Conservation (phyloP, 2,329 filamentous ascomycete species). For the Neopestalotiopsis rosae region DNA sequence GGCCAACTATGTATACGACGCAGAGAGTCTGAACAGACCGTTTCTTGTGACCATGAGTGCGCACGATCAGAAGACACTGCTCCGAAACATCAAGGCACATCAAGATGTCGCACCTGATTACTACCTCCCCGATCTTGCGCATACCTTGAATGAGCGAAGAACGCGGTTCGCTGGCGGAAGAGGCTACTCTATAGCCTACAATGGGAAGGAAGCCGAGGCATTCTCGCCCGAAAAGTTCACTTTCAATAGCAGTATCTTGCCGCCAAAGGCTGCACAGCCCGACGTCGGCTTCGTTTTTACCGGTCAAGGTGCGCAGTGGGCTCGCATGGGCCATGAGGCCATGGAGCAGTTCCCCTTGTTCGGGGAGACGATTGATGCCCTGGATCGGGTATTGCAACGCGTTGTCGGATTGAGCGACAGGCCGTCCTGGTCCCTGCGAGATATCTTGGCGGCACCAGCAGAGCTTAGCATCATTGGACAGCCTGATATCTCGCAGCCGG, state of each 20-base stretch:
- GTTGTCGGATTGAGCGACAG: constrained; percentile 21
- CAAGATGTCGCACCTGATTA: constrained; percentile 20
- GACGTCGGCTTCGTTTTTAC: constrained; percentile 30
- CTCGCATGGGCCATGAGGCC: constrained; percentile 31
- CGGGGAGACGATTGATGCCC: constrained; percentile 19
- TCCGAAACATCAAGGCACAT: constrained; percentile 19
- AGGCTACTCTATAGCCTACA: constrained; percentile 15
- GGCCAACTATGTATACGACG: constrained; percentile 19
- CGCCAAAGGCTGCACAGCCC: constrained; percentile 15
- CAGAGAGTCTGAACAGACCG: constrained; percentile 15
- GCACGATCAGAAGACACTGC: constrained; percentile 27
- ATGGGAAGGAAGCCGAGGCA: constrained; percentile 7
- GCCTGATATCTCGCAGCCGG: constrained; percentile 26
- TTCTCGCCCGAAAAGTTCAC: neutral
- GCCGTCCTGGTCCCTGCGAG: constrained; percentile 23
- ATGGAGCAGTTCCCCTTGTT: constrained; percentile 22
- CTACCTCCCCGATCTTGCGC: constrained; percentile 25
- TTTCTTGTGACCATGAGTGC: constrained; percentile 28
- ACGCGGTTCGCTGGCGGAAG: constrained; percentile 18
- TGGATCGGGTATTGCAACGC: constrained; percentile 24
- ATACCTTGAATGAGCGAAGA: constrained; percentile 27
- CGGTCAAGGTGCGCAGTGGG: constrained; percentile 36
- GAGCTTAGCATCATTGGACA: constrained; percentile 6
- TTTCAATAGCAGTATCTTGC: too few relatives aligned
- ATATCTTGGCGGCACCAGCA: constrained; percentile 1